Evolutionary conservation across 768 basidiomycete species (phyloP), one percentile per base, ranked within the genome.

Genomic region (Boletellus sp.): DNA sequence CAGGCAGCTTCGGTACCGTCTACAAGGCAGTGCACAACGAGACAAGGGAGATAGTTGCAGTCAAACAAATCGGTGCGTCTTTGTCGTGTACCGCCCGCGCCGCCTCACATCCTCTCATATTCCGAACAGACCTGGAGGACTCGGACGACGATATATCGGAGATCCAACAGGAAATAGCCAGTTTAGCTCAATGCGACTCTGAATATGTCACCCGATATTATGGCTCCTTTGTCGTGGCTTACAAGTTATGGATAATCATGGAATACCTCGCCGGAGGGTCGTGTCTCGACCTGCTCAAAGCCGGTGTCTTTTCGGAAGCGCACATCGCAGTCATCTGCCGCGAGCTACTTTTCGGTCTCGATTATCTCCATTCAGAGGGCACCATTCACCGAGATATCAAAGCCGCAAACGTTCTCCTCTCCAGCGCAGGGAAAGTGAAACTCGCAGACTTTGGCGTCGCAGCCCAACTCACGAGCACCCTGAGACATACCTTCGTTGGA

Each of bases 311-410:
- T 68, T 83, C 87, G 13, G 96, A 99, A 70, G 79, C 83, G 0
- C 94, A 98, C 62, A 98, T 98, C 56, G 94, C 96, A 7, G 86
- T 96, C 57, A 81, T 97, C 54, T 93, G 91, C 61, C 88, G 91
- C 44, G 95, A 99, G 65, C 83, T 98, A 1, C 78, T 99, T 22
- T 73, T 88, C 23, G 96, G 96, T 20, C 82, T 99, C 24, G 91
- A 94, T 51, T 99, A 99, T 66, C 83, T 98, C n/a, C 96, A 98
- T 63, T 79, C 80, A 16, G 91, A 97, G 65, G 86, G 90, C 46
- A 98, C 94, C 53, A 98, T 99, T 51, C 96, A 99, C 69, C 86
- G 96, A 40, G 96, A 99, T 63, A 97, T 99, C 78, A 99, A 99
- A 66, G 96, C 95, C 2, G 95, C 95, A 36, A 99, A 99, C 61